Percentiles rank a stretch among this genome's conserved stretches.
Evolutionary conservation across 75 land plant genomes (phyloP).

Genomic region (Pinus albicaulis): DNA sequence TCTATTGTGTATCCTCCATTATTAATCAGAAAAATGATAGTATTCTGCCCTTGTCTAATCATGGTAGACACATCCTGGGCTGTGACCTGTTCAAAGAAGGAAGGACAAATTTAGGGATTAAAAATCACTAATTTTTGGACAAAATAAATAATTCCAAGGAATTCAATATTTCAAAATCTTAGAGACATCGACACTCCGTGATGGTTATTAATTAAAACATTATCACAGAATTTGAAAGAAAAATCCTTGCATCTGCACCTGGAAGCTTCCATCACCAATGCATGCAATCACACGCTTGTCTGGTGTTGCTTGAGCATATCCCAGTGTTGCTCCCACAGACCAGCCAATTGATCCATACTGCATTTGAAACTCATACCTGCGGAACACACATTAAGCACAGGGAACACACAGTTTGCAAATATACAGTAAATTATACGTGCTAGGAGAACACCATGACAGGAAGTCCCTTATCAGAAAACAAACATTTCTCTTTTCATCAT

Average conservation of each 20-base stretch:
- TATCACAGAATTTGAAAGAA: neutral
- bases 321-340: constrained; percentile 57
- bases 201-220: no score
- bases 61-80: constrained; percentile 51
- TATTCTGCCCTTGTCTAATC: constrained; percentile 31
- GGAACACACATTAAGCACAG: neutral
- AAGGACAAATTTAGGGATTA: no score
- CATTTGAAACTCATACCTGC: constrained; percentile 58
- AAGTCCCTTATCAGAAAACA: neutral
- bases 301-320: constrained; percentile 35
- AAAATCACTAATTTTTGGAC: no score
- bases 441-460: neutral
- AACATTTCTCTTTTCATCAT: neutral
- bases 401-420: neutral
- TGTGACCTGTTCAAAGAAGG: constrained; percentile 25
- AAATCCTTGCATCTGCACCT: constrained; percentile 31
- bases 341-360: constrained; percentile 64
- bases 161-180: no score
- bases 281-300: constrained; percentile 44
- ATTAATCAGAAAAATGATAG: constrained; percentile 46
- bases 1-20: constrained; percentile 58
- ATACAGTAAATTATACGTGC: neutral
- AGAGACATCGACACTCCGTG: no score
- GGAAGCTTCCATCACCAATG: constrained; percentile 64
- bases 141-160: no score